phyloP scores from a whole-genome alignment of 306 rosid species.

The Citrullus mucosospermus region DNA sequence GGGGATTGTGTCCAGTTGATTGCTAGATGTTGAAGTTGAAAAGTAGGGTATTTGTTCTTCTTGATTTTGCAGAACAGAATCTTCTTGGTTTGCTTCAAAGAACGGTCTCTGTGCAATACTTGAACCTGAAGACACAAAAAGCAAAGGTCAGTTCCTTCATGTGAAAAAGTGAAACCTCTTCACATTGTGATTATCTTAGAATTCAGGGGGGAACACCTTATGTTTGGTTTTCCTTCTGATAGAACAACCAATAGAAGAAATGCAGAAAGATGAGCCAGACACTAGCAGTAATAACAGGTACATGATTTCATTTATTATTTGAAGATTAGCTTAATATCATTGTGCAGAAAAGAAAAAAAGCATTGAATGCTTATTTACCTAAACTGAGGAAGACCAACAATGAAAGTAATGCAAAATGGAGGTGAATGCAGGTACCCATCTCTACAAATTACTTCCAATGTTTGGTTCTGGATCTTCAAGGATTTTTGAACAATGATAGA shows the following conservation, averaged over 20 bases:
- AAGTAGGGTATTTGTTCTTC: conserved; percentile 28
- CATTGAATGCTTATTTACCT: conserved; percentile 27
- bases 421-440: conserved; percentile 34
- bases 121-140: conserved; percentile 45
- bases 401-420: conserved; percentile 32
- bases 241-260: background rate
- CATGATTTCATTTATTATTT: background rate
- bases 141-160: background rate
- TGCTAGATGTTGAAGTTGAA: conserved; percentile 28
- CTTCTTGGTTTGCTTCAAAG: conserved; percentile 15
- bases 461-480: conserved; percentile 13
- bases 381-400: conserved; percentile 34
- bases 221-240: background rate
- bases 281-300: background rate
- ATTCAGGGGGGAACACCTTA: background rate
- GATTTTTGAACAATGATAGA: conserved; percentile 26
- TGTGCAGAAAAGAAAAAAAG: background rate
- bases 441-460: conserved; percentile 22
- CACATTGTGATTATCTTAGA: background rate
- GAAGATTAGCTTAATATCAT: background rate
- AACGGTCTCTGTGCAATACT: conserved; percentile 27
- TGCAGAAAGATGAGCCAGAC: background rate
- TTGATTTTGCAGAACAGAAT: conserved; percentile 18
- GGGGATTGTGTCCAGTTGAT: conserved; percentile 54
- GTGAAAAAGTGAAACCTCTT: background rate